Evolutionary conservation across 2,329 filamentous ascomycete species (phyloP).

Genomic region (Monilinia fructicola): DNA sequence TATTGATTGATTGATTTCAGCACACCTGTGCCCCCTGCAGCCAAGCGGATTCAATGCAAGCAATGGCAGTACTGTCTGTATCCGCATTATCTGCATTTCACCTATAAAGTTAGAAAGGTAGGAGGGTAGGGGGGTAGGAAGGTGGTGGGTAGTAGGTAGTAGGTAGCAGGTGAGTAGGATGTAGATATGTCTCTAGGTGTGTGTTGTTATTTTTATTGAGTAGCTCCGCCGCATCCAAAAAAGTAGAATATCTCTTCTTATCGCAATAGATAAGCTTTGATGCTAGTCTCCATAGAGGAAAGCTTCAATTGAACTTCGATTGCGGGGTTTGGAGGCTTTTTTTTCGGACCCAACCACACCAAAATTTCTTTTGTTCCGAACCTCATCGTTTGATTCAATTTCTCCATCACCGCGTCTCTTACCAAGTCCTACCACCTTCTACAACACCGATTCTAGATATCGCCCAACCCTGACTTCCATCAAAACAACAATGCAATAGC

Average conservation of each 20-base stretch:
- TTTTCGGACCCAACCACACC: constrained; percentile 23
- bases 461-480: neutral
- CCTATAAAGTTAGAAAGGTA: too few species aligned
- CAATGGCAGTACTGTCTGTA: neutral
- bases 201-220: neutral
- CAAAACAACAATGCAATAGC: constrained; percentile 15
- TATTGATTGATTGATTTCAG: neutral
- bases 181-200: neutral
- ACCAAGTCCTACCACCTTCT: neutral
- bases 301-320: constrained; percentile 7
- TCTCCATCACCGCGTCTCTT: neutral
- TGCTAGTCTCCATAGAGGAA: neutral
- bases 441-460: neutral
- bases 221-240: neutral
- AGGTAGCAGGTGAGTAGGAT: too few species aligned
- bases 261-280: neutral
- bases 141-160: too few species aligned
- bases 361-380: constrained; percentile 20
- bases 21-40: constrained; percentile 10
- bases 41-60: constrained; percentile 24
- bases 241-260: constrained; percentile 16
- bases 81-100: constrained; percentile 10
- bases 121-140: too few species aligned
- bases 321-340: constrained; percentile 19
- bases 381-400: constrained; percentile 14